These are phyloP conservation scores for Platanus orientalis DNA, from an alignment of 164 flowering plant species.

Conservation along the genomic window DNA sequence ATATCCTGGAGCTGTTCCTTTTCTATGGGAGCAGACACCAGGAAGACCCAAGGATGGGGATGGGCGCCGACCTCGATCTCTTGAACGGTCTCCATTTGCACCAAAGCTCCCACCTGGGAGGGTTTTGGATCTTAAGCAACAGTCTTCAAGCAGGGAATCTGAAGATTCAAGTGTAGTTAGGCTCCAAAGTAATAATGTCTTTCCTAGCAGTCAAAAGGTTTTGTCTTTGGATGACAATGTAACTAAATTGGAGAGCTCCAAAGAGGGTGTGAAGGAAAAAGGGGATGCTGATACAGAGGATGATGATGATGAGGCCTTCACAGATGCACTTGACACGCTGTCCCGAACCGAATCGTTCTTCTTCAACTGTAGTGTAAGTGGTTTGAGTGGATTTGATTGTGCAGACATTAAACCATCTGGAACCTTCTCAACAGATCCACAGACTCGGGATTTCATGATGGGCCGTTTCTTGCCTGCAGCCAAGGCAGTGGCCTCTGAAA, in stretches of 20 bases:
- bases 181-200: slow-evolving; percentile 14
- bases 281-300: slow-evolving; percentile 31
- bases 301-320: slow-evolving; percentile 40
- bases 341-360: slow-evolving; percentile 64
- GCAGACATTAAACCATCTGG: slow-evolving; percentile 33
- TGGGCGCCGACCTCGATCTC: slow-evolving; percentile 14
- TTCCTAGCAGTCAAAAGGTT: slow-evolving; percentile 3
- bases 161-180: slow-evolving; percentile 11
- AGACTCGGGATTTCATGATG: slow-evolving; percentile 74
- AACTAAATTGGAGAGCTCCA: slow-evolving; percentile 18
- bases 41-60: slow-evolving; percentile 71
- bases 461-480: slow-evolving; percentile 92
- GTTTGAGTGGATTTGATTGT: slow-evolving; percentile 60
- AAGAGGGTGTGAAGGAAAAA: slow-evolving; percentile 19
- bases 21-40: slow-evolving; percentile 72
- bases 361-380: slow-evolving; percentile 71
- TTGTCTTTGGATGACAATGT: slow-evolving; percentile 11
- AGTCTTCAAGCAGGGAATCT: slow-evolving; percentile 19
- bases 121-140: slow-evolving; percentile 25
- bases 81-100: slow-evolving; percentile 27
- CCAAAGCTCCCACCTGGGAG: slow-evolving; percentile 92
- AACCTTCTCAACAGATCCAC: slow-evolving; percentile 40
- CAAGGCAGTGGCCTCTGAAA: slow-evolving; percentile 77
- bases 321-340: slow-evolving; percentile 72
- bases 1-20: slow-evolving; percentile 81